Percentiles rank a stretch among this genome's conserved stretches.
These are phyloP conservation scores for Agapanthus africanus DNA, from an alignment of 106 monocot species.

Conservation along the genomic window DNA sequence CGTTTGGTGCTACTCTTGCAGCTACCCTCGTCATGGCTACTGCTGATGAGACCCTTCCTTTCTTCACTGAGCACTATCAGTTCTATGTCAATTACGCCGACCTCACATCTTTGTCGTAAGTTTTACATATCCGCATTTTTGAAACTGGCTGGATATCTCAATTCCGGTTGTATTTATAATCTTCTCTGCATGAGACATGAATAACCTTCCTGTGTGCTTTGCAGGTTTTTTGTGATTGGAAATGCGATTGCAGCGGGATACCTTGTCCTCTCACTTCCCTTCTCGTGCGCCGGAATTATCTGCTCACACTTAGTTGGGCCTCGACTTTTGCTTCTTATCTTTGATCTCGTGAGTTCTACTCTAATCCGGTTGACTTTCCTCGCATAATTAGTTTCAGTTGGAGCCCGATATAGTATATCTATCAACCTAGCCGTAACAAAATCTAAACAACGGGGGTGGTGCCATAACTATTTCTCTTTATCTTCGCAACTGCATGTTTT, in stretches of 20 bases:
- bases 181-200: neutral
- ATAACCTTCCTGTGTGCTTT: neutral
- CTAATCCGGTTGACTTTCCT: too few relatives aligned
- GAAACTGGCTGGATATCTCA: too few relatives aligned
- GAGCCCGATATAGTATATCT: too few relatives aligned
- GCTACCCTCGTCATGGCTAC: slow-evolving; percentile 13
- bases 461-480: too few relatives aligned
- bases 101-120: slow-evolving; percentile 5
- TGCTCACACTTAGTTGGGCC: neutral
- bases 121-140: too few relatives aligned
- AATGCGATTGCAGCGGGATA: slow-evolving; percentile 17
- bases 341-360: slow-evolving; percentile 15
- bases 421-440: too few relatives aligned
- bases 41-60: slow-evolving; percentile 17
- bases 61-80: slow-evolving; percentile 16
- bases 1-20: slow-evolving; percentile 8
- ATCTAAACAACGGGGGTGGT: too few relatives aligned
- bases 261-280: slow-evolving; percentile 19
- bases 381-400: too few relatives aligned
- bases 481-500: too few relatives aligned
- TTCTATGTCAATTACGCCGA: slow-evolving; percentile 17
- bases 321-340: slow-evolving; percentile 12
- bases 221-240: slow-evolving; percentile 21
- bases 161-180: too few relatives aligned
- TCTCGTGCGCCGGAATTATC: slow-evolving; percentile 7